Evolutionary conservation across 2,329 filamentous ascomycete genomes (phyloP).

Genomic region (Elsinoe ampelina): DNA sequence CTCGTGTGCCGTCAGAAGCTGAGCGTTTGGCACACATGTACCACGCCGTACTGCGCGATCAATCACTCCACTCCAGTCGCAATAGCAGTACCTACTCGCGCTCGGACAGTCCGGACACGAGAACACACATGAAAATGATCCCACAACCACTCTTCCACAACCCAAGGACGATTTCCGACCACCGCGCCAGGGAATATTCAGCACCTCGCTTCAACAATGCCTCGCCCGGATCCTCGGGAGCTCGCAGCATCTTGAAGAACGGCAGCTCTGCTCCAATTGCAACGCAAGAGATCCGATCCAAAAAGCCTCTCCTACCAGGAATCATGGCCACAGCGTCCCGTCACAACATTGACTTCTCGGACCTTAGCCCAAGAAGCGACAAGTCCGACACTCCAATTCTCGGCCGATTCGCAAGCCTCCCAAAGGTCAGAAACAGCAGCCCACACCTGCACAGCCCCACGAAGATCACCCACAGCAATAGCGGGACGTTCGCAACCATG

Average conservation of each 20-base stretch:
- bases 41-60: constrained; percentile 19
- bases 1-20: background rate
- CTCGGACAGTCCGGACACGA: constrained; percentile 15
- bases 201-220: constrained; percentile 1
- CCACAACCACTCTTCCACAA: constrained; percentile 24
- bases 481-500: constrained; percentile 6
- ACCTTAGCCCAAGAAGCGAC: background rate
- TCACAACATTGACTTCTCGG: background rate
- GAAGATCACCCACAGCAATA: background rate
- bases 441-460: background rate
- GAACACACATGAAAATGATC: constrained; percentile 25
- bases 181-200: background rate
- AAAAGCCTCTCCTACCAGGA: background rate
- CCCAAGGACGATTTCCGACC: background rate
- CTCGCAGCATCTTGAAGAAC: background rate
- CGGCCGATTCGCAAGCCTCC: background rate
- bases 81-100: constrained; percentile 16
- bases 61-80: background rate
- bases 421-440: background rate
- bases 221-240: background rate
- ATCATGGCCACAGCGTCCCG: background rate
- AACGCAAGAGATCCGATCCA: background rate
- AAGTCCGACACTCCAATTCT: constrained; percentile 5
- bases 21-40: constrained; percentile 20
- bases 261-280: background rate